phyloP scores from a whole-genome alignment of 2,329 filamentous ascomycete genomes.

The Blastomyces silverae region DNA sequence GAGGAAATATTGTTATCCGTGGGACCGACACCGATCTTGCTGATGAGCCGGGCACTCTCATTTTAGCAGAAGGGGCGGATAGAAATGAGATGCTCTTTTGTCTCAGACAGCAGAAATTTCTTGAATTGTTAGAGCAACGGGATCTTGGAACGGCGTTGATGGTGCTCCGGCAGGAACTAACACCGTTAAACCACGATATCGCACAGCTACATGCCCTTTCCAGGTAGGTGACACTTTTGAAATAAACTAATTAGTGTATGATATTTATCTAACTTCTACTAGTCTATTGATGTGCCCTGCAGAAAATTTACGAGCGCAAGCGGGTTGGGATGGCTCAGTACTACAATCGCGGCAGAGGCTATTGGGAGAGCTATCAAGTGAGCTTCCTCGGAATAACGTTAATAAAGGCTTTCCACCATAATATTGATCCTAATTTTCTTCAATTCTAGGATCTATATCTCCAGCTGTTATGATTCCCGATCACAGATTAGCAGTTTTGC shows the following conservation, averaged over 20 bases:
- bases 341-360: constrained; percentile 67
- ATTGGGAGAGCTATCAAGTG: constrained; percentile 77
- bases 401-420: neutral
- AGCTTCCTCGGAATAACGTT: constrained; percentile 29
- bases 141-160: constrained; percentile 67
- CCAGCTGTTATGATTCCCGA: constrained; percentile 96
- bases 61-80: constrained; percentile 69
- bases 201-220: constrained; percentile 74
- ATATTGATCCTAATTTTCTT: constrained; percentile 21
- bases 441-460: constrained; percentile 67
- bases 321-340: constrained; percentile 75
- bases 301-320: constrained; percentile 67
- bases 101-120: constrained; percentile 87
- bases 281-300: constrained; percentile 84
- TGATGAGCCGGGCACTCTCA: constrained; percentile 51
- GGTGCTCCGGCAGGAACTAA: constrained; percentile 82
- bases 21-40: constrained; percentile 6
- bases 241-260: neutral
- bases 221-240: constrained; percentile 43
- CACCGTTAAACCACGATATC: constrained; percentile 74
- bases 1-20: constrained; percentile 19
- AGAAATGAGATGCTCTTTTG: constrained; percentile 75
- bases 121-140: constrained; percentile 75
- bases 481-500: constrained; percentile 70
- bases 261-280: constrained; percentile 13